Evolutionary conservation across 176 grass and related monocot genomes (phyloP), one percentile per base, ranked within the genome.

Genomic region (Oropetium thomaeum): DNA sequence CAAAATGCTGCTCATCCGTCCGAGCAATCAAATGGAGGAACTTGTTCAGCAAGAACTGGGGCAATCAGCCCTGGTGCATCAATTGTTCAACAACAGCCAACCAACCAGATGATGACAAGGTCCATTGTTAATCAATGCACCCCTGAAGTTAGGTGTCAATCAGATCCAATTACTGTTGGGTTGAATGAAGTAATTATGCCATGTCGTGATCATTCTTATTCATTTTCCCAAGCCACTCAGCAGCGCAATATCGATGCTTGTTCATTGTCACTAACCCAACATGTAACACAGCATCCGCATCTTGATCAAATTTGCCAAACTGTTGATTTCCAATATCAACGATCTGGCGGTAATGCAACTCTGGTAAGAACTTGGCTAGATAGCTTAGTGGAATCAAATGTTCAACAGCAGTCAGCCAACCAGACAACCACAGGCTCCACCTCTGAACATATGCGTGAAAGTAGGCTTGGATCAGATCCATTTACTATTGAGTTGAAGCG

Each of bases 401-500:
- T 62, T 82, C 69, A 62, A 48, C 44, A 8, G 57, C 26, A 48
- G 1, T 51, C 65, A 77, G 12, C 9, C 59, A 77, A 48, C 52
- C 87, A 77, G 32, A 55, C 48, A 63, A 44, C 72, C 71, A 47
- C 60, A 77, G 22, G 20, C 10, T 84, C 25, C 58, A 59, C 10
- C 57, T n/a, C 28, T 63, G 69, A 41, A 37, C 77, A 81, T 69
- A 12, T 64, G 58, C 37, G n/a, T 70, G 74, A 79, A 71, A 51
- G 55, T 59, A 70, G 63, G 34, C 5, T 22, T 79, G 30, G 69
- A 74, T 48, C 62, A 32, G 25, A 83, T 53, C 68, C 58, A 70
- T 55, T 75, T 41, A 30, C 27, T 5, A 20, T 42, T 47, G 88
- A 86, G 70, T 52, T 90, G 75, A 83, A 7, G 41, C 79, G 20